Evolutionary conservation across 164 flowering plant genomes (phyloP), one percentile per base, ranked within the genome.

Genomic region (Sedum album): DNA sequence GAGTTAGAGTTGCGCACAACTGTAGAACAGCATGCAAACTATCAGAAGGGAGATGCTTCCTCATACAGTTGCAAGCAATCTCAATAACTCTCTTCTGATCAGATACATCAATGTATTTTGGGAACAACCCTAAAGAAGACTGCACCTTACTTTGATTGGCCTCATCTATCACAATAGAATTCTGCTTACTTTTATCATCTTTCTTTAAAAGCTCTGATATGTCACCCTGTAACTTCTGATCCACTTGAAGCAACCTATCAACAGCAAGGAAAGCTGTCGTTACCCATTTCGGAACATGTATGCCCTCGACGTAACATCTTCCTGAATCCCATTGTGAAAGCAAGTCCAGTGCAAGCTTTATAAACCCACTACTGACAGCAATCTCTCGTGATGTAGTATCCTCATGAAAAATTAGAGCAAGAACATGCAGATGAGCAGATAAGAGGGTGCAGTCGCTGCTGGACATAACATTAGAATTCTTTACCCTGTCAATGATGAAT

Each of bases 321-420:
- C 70, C 74, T 36, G 85, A 74, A 67, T 81, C 83, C 96, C 97
- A 94, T 20, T 76, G 78, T 33, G 81, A 82, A 42, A 94, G 90
- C 60, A 94, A 73, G 79, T 90, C 90, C 30, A 81, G 72, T 33
- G 86, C 82, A 71, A 91, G 78, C 57, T 78, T 77, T 18, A 86
- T 84, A 61, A 94, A 69, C 62, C 94, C 97, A 84, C 68, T 78
- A 69, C 84, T 82, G 0, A 74, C 70, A 33, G 96, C 96, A 77
- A 84, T 71, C 78, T 90, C 97, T 31, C 97, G 85, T 33, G 97
- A 84, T 28, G 67, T 83, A n/a, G 78, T 72, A 84, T 95, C 99
- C 71, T 95, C 98, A 73, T 90, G 88, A 74, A 95, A 90, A 79
- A 92, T 82, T 62, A 95, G 76, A 61, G 99, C 98, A 80, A 95